Conservation (phyloP, 2,329 filamentous ascomycete genomes). For the Neopestalotiopsis sp. region DNA sequence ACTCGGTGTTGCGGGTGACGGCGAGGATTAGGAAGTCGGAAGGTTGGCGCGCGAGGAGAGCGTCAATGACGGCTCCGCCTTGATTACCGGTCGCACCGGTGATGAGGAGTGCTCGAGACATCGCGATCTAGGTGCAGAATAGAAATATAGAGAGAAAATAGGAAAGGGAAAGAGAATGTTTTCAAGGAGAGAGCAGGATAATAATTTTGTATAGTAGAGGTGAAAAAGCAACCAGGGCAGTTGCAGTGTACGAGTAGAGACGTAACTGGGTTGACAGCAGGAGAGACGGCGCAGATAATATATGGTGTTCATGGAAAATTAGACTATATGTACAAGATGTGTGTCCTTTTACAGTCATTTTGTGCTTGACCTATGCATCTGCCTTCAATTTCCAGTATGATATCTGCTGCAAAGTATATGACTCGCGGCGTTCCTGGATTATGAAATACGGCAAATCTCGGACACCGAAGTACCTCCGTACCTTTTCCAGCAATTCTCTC, state of each 20-base stretch:
- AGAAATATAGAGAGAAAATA: background rate
- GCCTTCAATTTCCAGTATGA: background rate
- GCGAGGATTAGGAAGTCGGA: no score
- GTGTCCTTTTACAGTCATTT: background rate
- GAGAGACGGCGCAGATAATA: background rate
- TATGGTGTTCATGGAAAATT: background rate
- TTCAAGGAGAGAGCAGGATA: background rate
- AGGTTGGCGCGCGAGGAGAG: no score
- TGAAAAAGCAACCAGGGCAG: background rate
- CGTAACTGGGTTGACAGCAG: background rate
- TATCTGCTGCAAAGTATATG: background rate
- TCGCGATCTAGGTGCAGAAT: background rate
- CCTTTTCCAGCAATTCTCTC: background rate
- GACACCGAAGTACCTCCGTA: background rate
- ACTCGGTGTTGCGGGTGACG: no score
- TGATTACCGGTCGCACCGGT: no score
- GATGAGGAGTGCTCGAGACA: background rate
- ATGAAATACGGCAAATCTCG: background rate
- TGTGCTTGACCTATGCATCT: background rate
- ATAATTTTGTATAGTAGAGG: background rate
- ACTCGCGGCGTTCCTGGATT: background rate
- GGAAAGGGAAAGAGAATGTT: slow-evolving; percentile 25
- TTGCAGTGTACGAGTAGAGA: background rate
- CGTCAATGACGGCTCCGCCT: no score
- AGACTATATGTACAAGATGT: background rate